phyloP scores from a whole-genome alignment of 2,329 filamentous ascomycete species.

The Lachnellula arida region DNA sequence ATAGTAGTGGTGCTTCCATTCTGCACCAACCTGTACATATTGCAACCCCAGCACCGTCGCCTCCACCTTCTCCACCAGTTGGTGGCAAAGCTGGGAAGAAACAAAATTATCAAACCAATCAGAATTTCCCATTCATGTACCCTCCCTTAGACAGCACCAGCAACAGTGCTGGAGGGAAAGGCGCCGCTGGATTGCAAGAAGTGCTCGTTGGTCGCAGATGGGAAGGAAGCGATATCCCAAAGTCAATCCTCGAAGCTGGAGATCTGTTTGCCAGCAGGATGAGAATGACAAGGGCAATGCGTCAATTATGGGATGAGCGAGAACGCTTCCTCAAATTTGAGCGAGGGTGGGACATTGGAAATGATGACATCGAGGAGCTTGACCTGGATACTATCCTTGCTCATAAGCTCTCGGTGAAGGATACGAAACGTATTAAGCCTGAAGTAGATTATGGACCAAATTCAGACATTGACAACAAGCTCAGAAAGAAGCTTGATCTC shows the following conservation, averaged over 20 bases:
- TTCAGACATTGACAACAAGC: constrained; percentile 45
- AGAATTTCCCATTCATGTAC: constrained; percentile 97
- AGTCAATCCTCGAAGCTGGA: constrained; percentile 91
- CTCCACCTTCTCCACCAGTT: constrained; percentile 80
- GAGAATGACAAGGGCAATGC: constrained; percentile 84
- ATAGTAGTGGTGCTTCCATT: constrained; percentile 67
- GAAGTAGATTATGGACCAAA: constrained; percentile 49
- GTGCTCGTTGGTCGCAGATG: constrained; percentile 76
- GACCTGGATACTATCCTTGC: constrained; percentile 38
- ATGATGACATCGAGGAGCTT: constrained; percentile 39
- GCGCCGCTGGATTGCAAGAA: constrained; percentile 74
- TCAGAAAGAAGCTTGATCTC: constrained; percentile 61
- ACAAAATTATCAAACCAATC: constrained; percentile 98
- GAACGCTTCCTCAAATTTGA: constrained; percentile 90
- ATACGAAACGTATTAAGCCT: constrained; percentile 36
- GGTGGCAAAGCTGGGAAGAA: constrained; percentile 96
- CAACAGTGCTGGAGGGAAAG: constrained; percentile 87
- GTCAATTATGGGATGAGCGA: constrained; percentile 91
- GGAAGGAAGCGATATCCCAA: constrained; percentile 91
- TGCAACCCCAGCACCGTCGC: constrained; percentile 94
- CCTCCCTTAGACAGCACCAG: constrained; percentile 85
- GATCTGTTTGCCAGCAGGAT: constrained; percentile 87
- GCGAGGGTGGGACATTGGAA: constrained; percentile 67
- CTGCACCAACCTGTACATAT: constrained; percentile 96
- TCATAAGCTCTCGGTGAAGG: constrained; percentile 39